Base-by-base conservation (phyloP, 768 basidiomycete species). In the Hysterangium stoloniferum region DNA sequence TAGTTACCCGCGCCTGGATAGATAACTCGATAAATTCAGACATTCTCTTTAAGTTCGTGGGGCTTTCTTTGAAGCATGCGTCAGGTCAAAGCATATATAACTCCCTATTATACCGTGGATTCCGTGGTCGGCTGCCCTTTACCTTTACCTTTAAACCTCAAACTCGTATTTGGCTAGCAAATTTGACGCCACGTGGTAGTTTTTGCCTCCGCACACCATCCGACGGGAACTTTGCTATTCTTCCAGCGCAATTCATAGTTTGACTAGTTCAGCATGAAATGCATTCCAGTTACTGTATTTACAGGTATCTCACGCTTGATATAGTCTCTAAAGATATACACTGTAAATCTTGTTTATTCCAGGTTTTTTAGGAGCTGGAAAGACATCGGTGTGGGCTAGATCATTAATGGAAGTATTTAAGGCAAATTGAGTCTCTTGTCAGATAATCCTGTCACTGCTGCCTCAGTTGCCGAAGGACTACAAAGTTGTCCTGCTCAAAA, bases 221-320 rank as follows among this genome's bases (percentile, higher is more conserved):
- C 22, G 22, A 25, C 40, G 4, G 22, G 19, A 3, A 17, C n/a
- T n/a, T n/a, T n/a, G n/a, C n/a, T n/a, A n/a, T n/a, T n/a, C n/a
- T n/a, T n/a, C n/a, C n/a, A n/a, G n/a, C n/a, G n/a, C n/a, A n/a
- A n/a, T n/a, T n/a, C n/a, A n/a, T n/a, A n/a, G n/a, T n/a, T n/a
- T n/a, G n/a, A n/a, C n/a, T n/a, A n/a, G n/a, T n/a, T n/a, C n/a
- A n/a, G n/a, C n/a, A 24, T 42, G 58, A 50, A 42, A 20, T 36
- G 71, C 28, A 93, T 92, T 57, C 90, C 91, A 11, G 84, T 96
- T 56, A 94, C 94, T 1, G 87, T 94, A 52, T 91, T 95, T 67
- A 97, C 93, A n/a, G 93, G 93, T 48, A 48, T 36, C 8, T n/a
- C 19, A n/a, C n/a, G 19, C 7, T 8, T 36, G 9, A 54, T 42